These are phyloP conservation scores for Endocarpon pusillum DNA, from an alignment of 495 filamentous ascomycete genomes.

Conservation along the genomic window DNA sequence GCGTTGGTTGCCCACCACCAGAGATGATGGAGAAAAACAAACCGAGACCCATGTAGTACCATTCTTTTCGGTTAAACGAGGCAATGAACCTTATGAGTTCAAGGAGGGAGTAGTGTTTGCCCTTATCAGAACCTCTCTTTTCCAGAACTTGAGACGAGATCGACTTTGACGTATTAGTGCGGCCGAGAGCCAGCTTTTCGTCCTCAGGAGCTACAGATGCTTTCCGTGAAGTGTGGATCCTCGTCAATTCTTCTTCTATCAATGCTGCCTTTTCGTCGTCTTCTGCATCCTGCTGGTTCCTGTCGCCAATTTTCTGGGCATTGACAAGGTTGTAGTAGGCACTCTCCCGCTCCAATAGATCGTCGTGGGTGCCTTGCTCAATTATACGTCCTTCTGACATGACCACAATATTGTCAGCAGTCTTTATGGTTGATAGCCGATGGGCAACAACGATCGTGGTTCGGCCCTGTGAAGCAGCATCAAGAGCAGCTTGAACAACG, in stretches of 20 bases:
- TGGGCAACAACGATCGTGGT: slow-evolving; percentile 96
- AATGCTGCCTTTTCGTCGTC: slow-evolving; percentile 26
- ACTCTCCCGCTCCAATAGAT: slow-evolving; percentile 18
- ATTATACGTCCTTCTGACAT: slow-evolving; percentile 70
- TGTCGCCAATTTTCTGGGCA: not conserved
- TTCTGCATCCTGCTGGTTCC: slow-evolving; percentile 4
- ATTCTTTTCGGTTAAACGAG: slow-evolving; percentile 65
- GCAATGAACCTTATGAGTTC: slow-evolving; percentile 69
- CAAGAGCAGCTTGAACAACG: slow-evolving; percentile 84
- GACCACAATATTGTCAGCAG: slow-evolving; percentile 90
- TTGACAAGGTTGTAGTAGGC: slow-evolving; percentile 43
- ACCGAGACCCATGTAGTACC: slow-evolving; percentile 47
- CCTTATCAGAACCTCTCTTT: slow-evolving; percentile 26
- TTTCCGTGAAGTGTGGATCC: not conserved
- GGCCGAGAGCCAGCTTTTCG: slow-evolving; percentile 9
- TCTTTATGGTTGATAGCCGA: slow-evolving; percentile 82
- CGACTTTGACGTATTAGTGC: slow-evolving; percentile 46
- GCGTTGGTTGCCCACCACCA: slow-evolving; percentile 54
- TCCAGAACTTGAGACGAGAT: slow-evolving; percentile 58
- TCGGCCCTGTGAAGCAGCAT: slow-evolving; percentile 72
- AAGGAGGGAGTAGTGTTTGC: slow-evolving; percentile 56
- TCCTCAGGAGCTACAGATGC: not conserved
- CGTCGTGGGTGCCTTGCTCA: slow-evolving; percentile 68
- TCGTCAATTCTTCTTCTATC: slow-evolving; percentile 3
- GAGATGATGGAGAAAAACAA: slow-evolving; percentile 52